A percentile compares a stretch with the other conserved stretches of the same genome.
Conservation (phyloP, 192 early-diverging fungal species). For the Coemansia erecta region DNA sequence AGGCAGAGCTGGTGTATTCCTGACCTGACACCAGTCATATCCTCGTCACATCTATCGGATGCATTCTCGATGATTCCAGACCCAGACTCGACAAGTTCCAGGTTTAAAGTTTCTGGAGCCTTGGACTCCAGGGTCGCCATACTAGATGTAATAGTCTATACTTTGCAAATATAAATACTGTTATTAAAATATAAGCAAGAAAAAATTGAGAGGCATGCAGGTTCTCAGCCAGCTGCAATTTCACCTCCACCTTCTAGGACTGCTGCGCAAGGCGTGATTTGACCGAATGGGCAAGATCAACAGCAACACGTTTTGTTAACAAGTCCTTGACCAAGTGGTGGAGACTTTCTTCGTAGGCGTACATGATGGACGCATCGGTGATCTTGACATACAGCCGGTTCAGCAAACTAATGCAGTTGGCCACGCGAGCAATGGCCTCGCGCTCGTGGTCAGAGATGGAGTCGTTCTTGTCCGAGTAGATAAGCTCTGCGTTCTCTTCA, state of each 20-base stretch:
- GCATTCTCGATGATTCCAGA: not conserved
- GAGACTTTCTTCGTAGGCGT: slow-evolving; percentile 85
- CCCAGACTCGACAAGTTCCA: no score
- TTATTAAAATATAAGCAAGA: no score
- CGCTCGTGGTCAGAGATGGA: slow-evolving; percentile 71
- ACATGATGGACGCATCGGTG: slow-evolving; percentile 85
- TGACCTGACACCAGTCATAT: not conserved
- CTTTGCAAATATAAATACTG: no score
- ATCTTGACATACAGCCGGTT: slow-evolving; percentile 77
- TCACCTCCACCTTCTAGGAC: not conserved
- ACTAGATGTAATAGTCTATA: no score
- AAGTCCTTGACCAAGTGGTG: slow-evolving; percentile 63
- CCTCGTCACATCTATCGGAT: not conserved
- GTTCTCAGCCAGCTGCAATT: no score
- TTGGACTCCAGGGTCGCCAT: no score
- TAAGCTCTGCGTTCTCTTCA: slow-evolving; percentile 74
- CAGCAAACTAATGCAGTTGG: slow-evolving; percentile 82
- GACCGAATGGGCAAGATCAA: slow-evolving; percentile 41
- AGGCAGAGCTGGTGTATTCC: not conserved
- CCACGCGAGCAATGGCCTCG: slow-evolving; percentile 82
- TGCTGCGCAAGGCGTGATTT: slow-evolving; percentile 32
- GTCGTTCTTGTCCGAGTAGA: slow-evolving; percentile 90
- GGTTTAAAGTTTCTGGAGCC: no score
- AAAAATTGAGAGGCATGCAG: no score
- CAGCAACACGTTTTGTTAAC: slow-evolving; percentile 52